These are phyloP conservation scores for Termitomyces sp. DNA, from an alignment of 768 basidiomycete species.

Conservation along the genomic window DNA sequence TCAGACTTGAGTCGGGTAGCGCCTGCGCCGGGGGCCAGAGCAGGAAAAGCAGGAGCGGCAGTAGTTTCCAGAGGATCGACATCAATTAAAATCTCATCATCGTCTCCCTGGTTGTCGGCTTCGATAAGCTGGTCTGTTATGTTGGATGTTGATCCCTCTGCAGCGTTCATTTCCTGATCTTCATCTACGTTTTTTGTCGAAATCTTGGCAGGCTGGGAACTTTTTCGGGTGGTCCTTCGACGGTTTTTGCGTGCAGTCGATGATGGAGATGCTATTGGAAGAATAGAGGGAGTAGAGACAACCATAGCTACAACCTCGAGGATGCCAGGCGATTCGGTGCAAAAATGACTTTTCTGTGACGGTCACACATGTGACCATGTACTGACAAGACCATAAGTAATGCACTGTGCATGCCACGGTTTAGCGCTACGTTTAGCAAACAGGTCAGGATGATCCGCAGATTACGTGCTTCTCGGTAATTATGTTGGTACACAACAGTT, in stretches of 20 bases:
- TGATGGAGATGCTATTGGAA: conserved; percentile 12
- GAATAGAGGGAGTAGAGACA: conserved; percentile 23
- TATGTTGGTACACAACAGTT: conserved; percentile 23
- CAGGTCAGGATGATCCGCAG: conserved; percentile 5
- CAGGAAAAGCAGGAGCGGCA: conserved; percentile 65
- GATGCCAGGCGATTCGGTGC: not conserved
- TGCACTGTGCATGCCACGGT: too few species aligned
- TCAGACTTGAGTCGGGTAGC: conserved; percentile 72
- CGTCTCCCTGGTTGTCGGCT: conserved; percentile 38
- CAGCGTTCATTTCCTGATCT: conserved; percentile 24
- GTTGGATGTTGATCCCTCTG: conserved; percentile 15
- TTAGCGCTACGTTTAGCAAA: not conserved
- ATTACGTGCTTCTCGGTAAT: conserved; percentile 19
- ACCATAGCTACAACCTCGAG: conserved; percentile 35
- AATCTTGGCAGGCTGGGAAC: conserved; percentile 5
- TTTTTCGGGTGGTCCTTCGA: conserved; percentile 37
- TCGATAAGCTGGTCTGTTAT: conserved; percentile 14
- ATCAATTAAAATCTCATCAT: conserved; percentile 67
- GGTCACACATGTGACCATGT: conserved; percentile 15
- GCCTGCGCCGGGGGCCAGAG: conserved; percentile 59
- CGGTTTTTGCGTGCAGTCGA: conserved; percentile 33
- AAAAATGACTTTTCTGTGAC: conserved; percentile 15
- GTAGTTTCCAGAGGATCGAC: conserved; percentile 45
- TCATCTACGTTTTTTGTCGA: conserved; percentile 11
- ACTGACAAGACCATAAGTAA: too few species aligned